Base-by-base conservation (phyloP, 805 yeast genomes). In the Starmerella vaccinii region DNA sequence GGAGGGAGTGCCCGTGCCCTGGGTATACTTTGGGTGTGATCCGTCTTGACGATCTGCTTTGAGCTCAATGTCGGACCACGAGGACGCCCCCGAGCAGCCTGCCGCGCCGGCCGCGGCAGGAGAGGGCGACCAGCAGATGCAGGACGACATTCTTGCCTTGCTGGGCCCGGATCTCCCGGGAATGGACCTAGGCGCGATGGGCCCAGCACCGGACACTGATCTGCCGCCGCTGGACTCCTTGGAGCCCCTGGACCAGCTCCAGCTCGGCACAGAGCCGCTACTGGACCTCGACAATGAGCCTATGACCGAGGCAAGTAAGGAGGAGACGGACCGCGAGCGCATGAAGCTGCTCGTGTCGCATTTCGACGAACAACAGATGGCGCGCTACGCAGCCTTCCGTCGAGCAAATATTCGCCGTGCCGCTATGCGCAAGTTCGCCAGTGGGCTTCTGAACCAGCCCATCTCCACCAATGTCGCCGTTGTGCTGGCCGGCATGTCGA, bases 381-480 rank as follows among this genome's bases (percentile, higher is more conserved):
- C 81, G 51, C 68, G 95, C 47, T 90, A 87, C 65, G 96, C 88
- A 63, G 84, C 83, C 21, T 88, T 80, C 66, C 75, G 95, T 57
- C 72, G 97, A 58, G 81, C 95, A 37, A 78, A 82, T 38, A 64
- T 83, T 49, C 81, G 79, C 58, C 80, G 82, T 54, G 76, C 80
- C 3, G 84, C 89, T 3, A 83, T 90, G 9, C 84, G 83, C 65
- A 84, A 84, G 63, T 70, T 88, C 22, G 89, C 94, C 12, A 81
- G 82, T 58, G 76, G 83, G 24, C 82, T 84, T 0, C 70, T 86
- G 45, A 88, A 87, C 39, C 95, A 88, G 63, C 78, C 81, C 42
- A 79, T 88, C 10, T 81, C 90, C 1, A 84, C 77, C 51, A 84
- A 83, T 54, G 81, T 87, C 21, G 84, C 95, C 0, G 80, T 85